A percentile compares a stretch with the other conserved stretches of the same genome.
Evolutionary conservation across 2,329 filamentous ascomycete species (phyloP).

Genomic region (Fusarium sp.): DNA sequence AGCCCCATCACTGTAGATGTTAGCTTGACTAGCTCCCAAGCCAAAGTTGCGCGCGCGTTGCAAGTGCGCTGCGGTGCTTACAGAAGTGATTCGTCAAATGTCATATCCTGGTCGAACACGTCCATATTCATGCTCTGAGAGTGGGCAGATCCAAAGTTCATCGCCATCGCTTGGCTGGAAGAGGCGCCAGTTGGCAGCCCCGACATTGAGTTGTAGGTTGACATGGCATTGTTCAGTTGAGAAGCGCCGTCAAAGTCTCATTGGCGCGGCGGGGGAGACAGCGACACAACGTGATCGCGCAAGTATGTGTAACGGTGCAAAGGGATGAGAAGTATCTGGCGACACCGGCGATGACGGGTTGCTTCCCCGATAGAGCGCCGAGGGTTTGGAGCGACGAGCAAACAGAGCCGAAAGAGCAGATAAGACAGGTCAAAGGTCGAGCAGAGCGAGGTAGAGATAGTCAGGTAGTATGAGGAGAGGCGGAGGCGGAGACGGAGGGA

Average conservation of each 20-base stretch:
- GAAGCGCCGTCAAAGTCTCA: slow-evolving; percentile 46
- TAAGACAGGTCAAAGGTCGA: not conserved
- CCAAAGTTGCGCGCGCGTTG: slow-evolving; percentile 22
- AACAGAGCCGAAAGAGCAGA: slow-evolving; percentile 16
- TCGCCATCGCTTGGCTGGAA: slow-evolving; percentile 57
- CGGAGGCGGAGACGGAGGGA: slow-evolving; percentile 30
- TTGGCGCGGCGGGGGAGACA: slow-evolving; percentile 35
- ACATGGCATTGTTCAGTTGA: slow-evolving; percentile 62
- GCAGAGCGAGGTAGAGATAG: slow-evolving; percentile 11
- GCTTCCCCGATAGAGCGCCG: slow-evolving; percentile 12
- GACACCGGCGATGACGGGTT: slow-evolving; percentile 9
- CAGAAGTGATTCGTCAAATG: slow-evolving; percentile 68
- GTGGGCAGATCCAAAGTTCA: slow-evolving; percentile 54
- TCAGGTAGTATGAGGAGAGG: slow-evolving; percentile 23
- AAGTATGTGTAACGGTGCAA: slow-evolving; percentile 25
- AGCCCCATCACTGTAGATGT: slow-evolving; percentile 47
- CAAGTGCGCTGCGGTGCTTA: slow-evolving; percentile 47
- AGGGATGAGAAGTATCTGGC: not conserved
- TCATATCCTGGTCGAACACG: slow-evolving; percentile 62
- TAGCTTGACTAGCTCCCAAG: slow-evolving; percentile 16
- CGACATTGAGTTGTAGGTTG: slow-evolving; percentile 67
- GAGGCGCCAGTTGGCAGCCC: slow-evolving; percentile 58
- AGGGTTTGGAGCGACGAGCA: slow-evolving; percentile 26
- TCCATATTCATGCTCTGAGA: slow-evolving; percentile 56
- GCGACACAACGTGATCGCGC: slow-evolving; percentile 32